phyloP scores from a whole-genome alignment of 176 grass and related monocot species.

The Poa annua region DNA sequence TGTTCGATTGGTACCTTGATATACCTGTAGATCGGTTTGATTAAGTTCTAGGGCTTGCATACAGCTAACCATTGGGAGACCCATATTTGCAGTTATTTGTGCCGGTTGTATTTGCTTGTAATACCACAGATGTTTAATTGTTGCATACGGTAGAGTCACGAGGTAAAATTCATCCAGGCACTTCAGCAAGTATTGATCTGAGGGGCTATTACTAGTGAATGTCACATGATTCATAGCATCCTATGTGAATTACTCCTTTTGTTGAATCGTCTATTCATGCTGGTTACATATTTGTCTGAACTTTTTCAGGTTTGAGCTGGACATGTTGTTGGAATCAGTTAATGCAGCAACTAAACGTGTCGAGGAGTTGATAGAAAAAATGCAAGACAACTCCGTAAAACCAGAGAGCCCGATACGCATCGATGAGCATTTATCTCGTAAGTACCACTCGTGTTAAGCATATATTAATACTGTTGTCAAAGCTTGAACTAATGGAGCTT shows the following conservation, averaged over 20 bases:
- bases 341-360: slow-evolving; percentile 87
- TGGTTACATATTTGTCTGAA: slow-evolving; percentile 30
- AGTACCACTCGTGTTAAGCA: slow-evolving; percentile 40
- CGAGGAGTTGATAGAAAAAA: slow-evolving; percentile 96
- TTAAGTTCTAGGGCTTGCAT: neutral
- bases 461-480: slow-evolving; percentile 15
- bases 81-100: slow-evolving; percentile 24
- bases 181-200: neutral
- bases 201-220: slow-evolving; percentile 4
- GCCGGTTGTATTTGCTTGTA: neutral
- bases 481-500: slow-evolving; percentile 27
- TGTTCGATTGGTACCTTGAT: neutral
- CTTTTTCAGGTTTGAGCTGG: slow-evolving; percentile 86
- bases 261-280: neutral
- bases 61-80: neutral
- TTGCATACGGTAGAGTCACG: neutral
- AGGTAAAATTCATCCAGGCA: neutral
- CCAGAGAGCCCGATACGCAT: slow-evolving; percentile 75
- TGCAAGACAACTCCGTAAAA: slow-evolving; percentile 93
- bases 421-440: slow-evolving; percentile 85
- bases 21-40: neutral
- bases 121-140: neutral
- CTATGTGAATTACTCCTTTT: slow-evolving; percentile 24
- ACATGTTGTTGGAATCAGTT: slow-evolving; percentile 97
- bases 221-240: neutral